phyloP scores from a whole-genome alignment of 108 stramenopile genomes.

The Hondaea fermentalgiana region DNA sequence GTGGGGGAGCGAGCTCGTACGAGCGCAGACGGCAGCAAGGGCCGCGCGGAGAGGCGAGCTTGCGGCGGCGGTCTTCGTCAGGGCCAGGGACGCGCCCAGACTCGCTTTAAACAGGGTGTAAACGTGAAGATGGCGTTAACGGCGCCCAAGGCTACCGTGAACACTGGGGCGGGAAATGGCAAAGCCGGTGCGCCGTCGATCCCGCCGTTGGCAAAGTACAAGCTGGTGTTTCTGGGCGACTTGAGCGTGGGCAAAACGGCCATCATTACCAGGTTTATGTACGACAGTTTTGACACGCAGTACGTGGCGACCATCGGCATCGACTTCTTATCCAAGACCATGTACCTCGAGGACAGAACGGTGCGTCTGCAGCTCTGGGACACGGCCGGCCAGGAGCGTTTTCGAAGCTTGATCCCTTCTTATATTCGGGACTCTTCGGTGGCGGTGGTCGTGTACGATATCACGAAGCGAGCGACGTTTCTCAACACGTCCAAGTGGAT shows the following conservation, averaged over 20 bases:
- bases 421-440: slow-evolving; percentile 97
- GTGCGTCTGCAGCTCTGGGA: slow-evolving; percentile 99
- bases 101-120: neutral
- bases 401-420: slow-evolving; percentile 75
- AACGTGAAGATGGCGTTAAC: neutral
- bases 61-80: too few relatives aligned
- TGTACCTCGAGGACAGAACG: slow-evolving; percentile 92
- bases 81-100: too few relatives aligned
- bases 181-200: neutral
- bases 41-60: too few relatives aligned
- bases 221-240: slow-evolving; percentile 97
- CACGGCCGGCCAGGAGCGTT: slow-evolving; percentile 82
- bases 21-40: too few relatives aligned
- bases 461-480: slow-evolving; percentile 87
- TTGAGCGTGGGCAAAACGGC: slow-evolving; percentile 99
- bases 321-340: slow-evolving; percentile 92
- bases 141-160: neutral
- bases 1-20: too few relatives aligned
- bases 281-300: slow-evolving; percentile 41
- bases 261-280: slow-evolving; percentile 93
- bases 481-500: slow-evolving; percentile 96
- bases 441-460: slow-evolving; percentile 96
- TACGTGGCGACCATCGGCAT: slow-evolving; percentile 19
- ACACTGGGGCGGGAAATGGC: neutral
- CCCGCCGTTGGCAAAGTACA: slow-evolving; percentile 87